Conservation (phyloP, 2,329 filamentous ascomycete species). For the Chrysoporthe puriensis region DNA sequence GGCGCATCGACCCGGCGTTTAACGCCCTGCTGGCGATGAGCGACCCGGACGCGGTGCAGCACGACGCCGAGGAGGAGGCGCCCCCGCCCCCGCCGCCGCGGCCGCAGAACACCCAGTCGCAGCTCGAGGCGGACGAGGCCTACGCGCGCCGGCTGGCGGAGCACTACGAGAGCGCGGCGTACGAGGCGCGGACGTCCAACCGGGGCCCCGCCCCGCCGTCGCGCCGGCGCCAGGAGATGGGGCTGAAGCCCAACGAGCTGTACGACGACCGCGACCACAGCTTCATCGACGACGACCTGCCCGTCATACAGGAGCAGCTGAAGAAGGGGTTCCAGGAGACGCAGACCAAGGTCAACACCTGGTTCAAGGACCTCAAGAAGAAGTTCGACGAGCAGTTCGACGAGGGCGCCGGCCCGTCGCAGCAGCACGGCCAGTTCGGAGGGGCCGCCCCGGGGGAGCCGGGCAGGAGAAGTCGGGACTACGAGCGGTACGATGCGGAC, state of each 20-base stretch:
- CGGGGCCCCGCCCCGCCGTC: slow-evolving; percentile 36
- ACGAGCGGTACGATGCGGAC: slow-evolving; percentile 92
- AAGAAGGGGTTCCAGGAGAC: slow-evolving; percentile 95
- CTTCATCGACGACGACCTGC: slow-evolving; percentile 95
- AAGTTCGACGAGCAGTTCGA: slow-evolving; percentile 87
- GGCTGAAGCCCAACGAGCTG: slow-evolving; percentile 58
- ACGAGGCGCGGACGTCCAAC: slow-evolving; percentile 60
- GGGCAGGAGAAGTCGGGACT: slow-evolving; percentile 78
- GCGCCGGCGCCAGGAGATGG: slow-evolving; percentile 52
- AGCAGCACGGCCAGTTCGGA: slow-evolving; percentile 36
- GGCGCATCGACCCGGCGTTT: slow-evolving; percentile 90
- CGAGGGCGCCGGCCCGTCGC: slow-evolving; percentile 64
- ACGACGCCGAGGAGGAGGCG: slow-evolving; percentile 63
- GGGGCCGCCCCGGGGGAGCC: slow-evolving; percentile 62
- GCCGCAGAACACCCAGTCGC: slow-evolving; percentile 63
- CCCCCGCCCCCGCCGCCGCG: slow-evolving; percentile 67
- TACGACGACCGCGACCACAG: slow-evolving; percentile 77
- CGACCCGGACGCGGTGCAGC: slow-evolving; percentile 69
- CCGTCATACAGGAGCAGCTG: slow-evolving; percentile 89
- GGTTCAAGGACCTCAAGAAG: slow-evolving; percentile 92
- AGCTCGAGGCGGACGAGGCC: slow-evolving; percentile 87
- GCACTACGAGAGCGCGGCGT: slow-evolving; percentile 74
- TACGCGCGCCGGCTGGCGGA: slow-evolving; percentile 93
- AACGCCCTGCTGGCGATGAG: slow-evolving; percentile 89
- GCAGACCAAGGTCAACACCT: slow-evolving; percentile 88